phyloP scores from a whole-genome alignment of 306 rosid species.

The Fragaria ananassa region DNA sequence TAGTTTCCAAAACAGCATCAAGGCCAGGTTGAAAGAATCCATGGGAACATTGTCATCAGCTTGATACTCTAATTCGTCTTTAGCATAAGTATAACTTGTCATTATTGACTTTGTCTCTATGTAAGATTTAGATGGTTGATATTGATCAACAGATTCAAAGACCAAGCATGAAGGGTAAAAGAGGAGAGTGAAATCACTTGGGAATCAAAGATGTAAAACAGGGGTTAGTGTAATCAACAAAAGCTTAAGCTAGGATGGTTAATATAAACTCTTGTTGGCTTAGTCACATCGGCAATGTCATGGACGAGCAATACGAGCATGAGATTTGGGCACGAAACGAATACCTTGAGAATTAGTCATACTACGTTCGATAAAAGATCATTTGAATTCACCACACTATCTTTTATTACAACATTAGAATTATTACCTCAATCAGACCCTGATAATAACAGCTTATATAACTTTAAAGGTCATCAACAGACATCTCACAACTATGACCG shows the following conservation, averaged over 20 bases:
- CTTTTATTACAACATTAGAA: too few relatives aligned
- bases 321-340: not conserved
- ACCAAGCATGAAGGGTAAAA: not conserved
- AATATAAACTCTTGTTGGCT: too few relatives aligned
- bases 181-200: not conserved
- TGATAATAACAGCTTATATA: too few relatives aligned
- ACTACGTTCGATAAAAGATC: not conserved
- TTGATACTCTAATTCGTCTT: conserved; percentile 7
- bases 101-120: not conserved
- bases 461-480: too few relatives aligned
- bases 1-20: not conserved
- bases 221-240: too few relatives aligned
- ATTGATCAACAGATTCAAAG: not conserved
- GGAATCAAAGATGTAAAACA: too few relatives aligned
- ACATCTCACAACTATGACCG: too few relatives aligned
- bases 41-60: not conserved
- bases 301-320: not conserved
- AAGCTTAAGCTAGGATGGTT: too few relatives aligned
- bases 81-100: not conserved
- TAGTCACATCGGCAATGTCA: not conserved
- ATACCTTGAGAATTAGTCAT: not conserved
- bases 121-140: not conserved
- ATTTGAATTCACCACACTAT: too few relatives aligned
- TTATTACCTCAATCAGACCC: too few relatives aligned
- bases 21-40: not conserved